These are phyloP conservation scores for Podospora pseudopauciseta DNA, from an alignment of 495 filamentous ascomycete genomes.

Conservation along the genomic window DNA sequence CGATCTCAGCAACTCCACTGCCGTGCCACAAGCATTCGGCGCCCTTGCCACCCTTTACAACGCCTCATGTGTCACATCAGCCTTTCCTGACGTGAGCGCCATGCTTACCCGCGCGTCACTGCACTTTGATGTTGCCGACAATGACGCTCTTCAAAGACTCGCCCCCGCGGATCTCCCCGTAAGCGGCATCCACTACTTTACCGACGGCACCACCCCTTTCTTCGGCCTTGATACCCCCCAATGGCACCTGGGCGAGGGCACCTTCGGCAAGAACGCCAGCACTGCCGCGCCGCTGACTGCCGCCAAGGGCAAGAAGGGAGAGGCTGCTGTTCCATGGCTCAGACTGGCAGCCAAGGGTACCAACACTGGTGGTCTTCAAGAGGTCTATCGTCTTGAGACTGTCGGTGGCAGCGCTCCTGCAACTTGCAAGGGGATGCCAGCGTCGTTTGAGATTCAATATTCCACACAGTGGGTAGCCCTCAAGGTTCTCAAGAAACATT, in stretches of 20 bases:
- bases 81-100: slow-evolving; percentile 59
- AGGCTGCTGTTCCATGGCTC: slow-evolving; percentile 69
- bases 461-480: slow-evolving; percentile 65
- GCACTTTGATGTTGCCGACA: slow-evolving; percentile 47
- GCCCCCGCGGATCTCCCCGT: slow-evolving; percentile 56
- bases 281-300: slow-evolving; percentile 57
- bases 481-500: slow-evolving; percentile 1
- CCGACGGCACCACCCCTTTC: slow-evolving; percentile 62
- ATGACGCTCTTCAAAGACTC: slow-evolving; percentile 33
- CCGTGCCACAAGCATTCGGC: slow-evolving; percentile 61
- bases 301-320: slow-evolving; percentile 45
- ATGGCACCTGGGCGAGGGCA: slow-evolving; percentile 56
- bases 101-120: slow-evolving; percentile 54
- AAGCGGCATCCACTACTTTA: slow-evolving; percentile 77
- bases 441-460: slow-evolving; percentile 71
- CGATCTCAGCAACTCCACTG: slow-evolving; percentile 50
- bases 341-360: slow-evolving; percentile 53
- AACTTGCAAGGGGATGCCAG: slow-evolving; percentile 64
- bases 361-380: slow-evolving; percentile 55
- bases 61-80: slow-evolving; percentile 70
- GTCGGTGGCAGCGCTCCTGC: slow-evolving; percentile 74
- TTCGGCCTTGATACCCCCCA: slow-evolving; percentile 65
- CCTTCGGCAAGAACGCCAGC: slow-evolving; percentile 55
- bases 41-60: slow-evolving; percentile 88
- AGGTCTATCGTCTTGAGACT: slow-evolving; percentile 84